Percentiles rank a stretch among this genome's conserved stretches.
These are phyloP conservation scores for Linaria vulgaris DNA, from an alignment of 257 asterid genomes.

Conservation along the genomic window DNA sequence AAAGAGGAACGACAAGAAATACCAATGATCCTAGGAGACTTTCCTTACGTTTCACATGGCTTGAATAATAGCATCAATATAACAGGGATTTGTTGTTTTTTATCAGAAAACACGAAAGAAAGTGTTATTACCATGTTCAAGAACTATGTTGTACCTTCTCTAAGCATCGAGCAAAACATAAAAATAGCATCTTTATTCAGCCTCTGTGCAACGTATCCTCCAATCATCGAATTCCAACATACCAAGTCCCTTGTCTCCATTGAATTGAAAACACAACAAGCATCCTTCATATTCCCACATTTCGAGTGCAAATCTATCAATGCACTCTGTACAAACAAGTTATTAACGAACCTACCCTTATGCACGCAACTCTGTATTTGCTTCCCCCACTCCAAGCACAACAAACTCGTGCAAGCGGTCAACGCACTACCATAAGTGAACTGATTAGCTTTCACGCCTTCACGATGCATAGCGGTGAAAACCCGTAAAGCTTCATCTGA, in stretches of 20 bases:
- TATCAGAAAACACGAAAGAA: constrained; percentile 11
- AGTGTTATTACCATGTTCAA: constrained; percentile 3
- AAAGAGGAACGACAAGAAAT: neutral
- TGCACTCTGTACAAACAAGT: constrained; percentile 60
- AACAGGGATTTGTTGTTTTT: no score
- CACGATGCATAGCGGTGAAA: constrained; percentile 41
- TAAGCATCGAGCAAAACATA: constrained; percentile 41
- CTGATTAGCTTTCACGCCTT: constrained; percentile 54
- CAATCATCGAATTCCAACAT: constrained; percentile 62
- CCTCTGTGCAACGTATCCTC: constrained; percentile 50
- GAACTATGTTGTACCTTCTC: constrained; percentile 37
- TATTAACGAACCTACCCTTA: constrained; percentile 42
- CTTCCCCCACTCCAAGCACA: constrained; percentile 39
- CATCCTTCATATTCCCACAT: constrained; percentile 55
- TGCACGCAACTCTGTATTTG: constrained; percentile 54
- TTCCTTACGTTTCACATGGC: no score
- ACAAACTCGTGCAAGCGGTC: constrained; percentile 43
- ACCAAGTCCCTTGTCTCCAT: constrained; percentile 52
- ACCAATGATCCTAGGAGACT: no score
- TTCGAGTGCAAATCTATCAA: constrained; percentile 55
- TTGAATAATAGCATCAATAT: no score
- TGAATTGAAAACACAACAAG: constrained; percentile 39
- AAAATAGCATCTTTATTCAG: constrained; percentile 30
- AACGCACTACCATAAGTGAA: constrained; percentile 57
- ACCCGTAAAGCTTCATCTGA: constrained; percentile 38